A percentile compares a stretch with the other conserved stretches of the same genome.
phyloP scores from a whole-genome alignment of 495 filamentous ascomycete species.

The Filosporella fistucella region DNA sequence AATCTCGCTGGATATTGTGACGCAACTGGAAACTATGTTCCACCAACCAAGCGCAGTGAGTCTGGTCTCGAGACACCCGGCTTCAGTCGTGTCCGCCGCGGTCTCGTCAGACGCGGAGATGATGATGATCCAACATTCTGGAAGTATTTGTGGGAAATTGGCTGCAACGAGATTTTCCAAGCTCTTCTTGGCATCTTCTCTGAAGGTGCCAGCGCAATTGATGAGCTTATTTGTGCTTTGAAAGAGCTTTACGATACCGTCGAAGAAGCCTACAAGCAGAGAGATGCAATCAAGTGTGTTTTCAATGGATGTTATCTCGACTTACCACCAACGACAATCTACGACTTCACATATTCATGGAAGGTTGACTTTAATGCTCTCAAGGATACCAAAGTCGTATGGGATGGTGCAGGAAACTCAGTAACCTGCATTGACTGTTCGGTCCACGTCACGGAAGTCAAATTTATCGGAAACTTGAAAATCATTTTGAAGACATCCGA shows the following conservation, averaged over 20 bases:
- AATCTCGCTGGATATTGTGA: conserved; percentile 1
- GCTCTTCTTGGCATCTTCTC: no score
- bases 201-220: neutral
- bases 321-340: neutral
- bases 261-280: neutral
- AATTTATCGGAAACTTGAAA: neutral
- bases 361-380: neutral
- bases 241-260: neutral
- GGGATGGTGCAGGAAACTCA: neutral
- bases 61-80: no score
- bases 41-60: no score
- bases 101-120: neutral
- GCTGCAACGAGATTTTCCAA: neutral
- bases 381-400: neutral
- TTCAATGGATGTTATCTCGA: neutral
- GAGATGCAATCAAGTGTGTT: neutral
- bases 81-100: neutral
- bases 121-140: neutral
- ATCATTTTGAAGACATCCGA: neutral
- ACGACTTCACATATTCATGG: neutral
- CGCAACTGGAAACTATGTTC: neutral
- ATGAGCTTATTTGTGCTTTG: neutral
- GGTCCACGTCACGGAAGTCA: neutral
- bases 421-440: neutral
- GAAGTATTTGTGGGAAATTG: neutral